Base-by-base conservation (phyloP, 1,284 basidiomycete species). In the Sparassis latifolia region DNA sequence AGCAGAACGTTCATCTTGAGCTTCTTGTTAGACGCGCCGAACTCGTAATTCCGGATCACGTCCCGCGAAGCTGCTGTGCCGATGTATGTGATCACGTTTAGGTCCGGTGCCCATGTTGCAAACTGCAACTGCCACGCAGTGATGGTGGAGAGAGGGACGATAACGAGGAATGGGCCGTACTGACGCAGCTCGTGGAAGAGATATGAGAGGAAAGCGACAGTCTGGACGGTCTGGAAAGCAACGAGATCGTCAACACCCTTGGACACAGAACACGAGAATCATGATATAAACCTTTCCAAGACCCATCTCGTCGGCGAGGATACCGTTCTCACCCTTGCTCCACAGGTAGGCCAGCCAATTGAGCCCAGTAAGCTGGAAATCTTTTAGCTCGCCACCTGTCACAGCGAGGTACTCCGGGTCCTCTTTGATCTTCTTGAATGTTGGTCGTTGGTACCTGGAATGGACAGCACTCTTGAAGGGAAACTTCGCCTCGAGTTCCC, bases 251-350 rank as follows among this genome's bases (percentile, higher is more conserved):
- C 32, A 49, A 49, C 30, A 49, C 20, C 20, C 20, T 20, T 20
- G 20, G 20, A 20, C 20, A 20, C 20, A 20, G 20, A 20, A 20
- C 20, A 20, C 20, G 20, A 20, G 20, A 45, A 38, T 12, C 6
- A 37, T 12, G 12, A 37, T 12, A 37, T 37, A 20, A 38, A 87
- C 88, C 80, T 99, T 99, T 49, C 97, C 97, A 20, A 99, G 86
- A 67, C 97, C 97, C 97, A 99, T 99, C 78, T 99, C 97, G 65
- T 99, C 97, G 1, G 97, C 97, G 32, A 99, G 75, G 58, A 99
- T 98, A 33, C 97, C 97, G 64, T 98, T 98, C 61, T 97, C 89
- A 28, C 91, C 91, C 60, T 93, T 85, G 62, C 81, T 86, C 96
- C 96, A 99, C 5, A 96, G 75, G 67, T 97, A 99, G 1, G 92